These are phyloP conservation scores for Psilocybe cyanescens DNA, from an alignment of 768 basidiomycete species.

Conservation along the genomic window DNA sequence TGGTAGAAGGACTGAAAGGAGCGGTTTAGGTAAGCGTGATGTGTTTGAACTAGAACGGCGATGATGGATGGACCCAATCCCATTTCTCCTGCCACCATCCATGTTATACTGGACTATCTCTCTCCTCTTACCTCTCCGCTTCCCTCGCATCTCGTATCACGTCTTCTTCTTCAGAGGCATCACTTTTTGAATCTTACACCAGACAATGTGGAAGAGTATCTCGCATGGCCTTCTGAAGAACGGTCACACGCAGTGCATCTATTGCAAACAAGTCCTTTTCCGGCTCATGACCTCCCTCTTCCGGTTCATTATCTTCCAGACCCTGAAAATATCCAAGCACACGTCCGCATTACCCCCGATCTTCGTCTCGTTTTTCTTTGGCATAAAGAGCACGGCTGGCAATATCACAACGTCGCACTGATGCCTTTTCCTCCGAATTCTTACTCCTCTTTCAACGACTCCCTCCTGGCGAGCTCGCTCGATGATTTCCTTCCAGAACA, in stretches of 20 bases:
- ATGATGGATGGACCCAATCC: constrained; percentile 9
- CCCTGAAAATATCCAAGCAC: constrained; percentile 56
- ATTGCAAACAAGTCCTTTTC: constrained; percentile 17
- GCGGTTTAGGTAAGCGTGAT: constrained; percentile 31
- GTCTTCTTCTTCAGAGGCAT: constrained; percentile 64
- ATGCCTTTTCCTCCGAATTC: constrained; percentile 71
- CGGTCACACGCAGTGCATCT: constrained; percentile 23
- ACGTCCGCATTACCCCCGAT: constrained; percentile 51
- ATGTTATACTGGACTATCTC: constrained; percentile 57
- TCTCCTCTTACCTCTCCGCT: constrained; percentile 52
- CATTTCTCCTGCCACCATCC: constrained; percentile 16
- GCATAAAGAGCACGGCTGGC: constrained; percentile 59
- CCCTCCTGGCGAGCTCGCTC: constrained; percentile 29
- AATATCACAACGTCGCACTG: constrained; percentile 66
- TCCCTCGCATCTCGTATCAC: constrained; percentile 65
- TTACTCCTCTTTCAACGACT: constrained; percentile 32
- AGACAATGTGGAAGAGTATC: constrained; percentile 55
- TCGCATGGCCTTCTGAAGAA: constrained; percentile 64
- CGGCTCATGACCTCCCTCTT: constrained; percentile 22
- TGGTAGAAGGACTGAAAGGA: constrained; percentile 28
- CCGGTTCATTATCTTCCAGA: constrained; percentile 45
- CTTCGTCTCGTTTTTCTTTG: constrained; percentile 73
- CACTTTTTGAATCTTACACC: constrained; percentile 61
- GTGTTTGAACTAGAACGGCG: constrained; percentile 22
- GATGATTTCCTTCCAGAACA: constrained; percentile 38